Percentiles rank a stretch among this genome's conserved stretches.
Evolutionary conservation across 805 yeast genomes (phyloP).

Genomic region (Zygosaccharomyces siamensis): DNA sequence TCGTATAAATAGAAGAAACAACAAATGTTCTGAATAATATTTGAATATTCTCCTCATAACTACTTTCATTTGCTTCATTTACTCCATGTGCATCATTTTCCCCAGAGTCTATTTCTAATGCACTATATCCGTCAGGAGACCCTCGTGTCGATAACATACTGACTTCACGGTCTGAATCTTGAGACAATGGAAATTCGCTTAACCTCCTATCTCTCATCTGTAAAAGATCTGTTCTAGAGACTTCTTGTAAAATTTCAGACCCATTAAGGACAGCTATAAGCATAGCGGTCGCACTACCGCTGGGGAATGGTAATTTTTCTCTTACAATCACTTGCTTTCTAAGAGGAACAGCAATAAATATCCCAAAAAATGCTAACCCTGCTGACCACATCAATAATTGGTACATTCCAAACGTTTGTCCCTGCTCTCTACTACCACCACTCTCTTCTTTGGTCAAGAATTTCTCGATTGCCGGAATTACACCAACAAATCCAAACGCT

Average conservation of each 20-base stretch:
- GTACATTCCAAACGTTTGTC: constrained; percentile 37
- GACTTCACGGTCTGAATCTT: constrained; percentile 9
- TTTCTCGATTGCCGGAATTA: constrained; percentile 92
- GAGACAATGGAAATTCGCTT: constrained; percentile 23
- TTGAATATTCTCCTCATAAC: constrained; percentile 54
- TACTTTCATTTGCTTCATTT: constrained; percentile 6
- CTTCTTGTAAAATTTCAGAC: constrained; percentile 44
- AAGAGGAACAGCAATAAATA: constrained; percentile 87
- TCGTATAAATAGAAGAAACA: constrained; percentile 67
- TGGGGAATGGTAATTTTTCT: constrained; percentile 87
- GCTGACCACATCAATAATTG: constrained; percentile 76
- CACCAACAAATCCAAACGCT: constrained; percentile 92
- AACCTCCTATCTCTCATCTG: constrained; percentile 34
- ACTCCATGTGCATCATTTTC: not conserved
- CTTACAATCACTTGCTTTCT: constrained; percentile 81
- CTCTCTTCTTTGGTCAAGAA: constrained; percentile 74
- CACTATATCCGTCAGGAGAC: constrained; percentile 6
- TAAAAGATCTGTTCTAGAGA: constrained; percentile 29
- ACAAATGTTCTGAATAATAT: constrained; percentile 57
- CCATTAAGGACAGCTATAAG: constrained; percentile 83
- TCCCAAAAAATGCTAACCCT: constrained; percentile 91
- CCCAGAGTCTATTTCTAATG: not conserved
- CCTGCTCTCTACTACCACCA: constrained; percentile 41
- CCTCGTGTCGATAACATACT: constrained; percentile 1
- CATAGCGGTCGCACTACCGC: constrained; percentile 95